Conservation (phyloP, 192 early-diverging fungal genomes). For the Umbelopsis ramanniana region DNA sequence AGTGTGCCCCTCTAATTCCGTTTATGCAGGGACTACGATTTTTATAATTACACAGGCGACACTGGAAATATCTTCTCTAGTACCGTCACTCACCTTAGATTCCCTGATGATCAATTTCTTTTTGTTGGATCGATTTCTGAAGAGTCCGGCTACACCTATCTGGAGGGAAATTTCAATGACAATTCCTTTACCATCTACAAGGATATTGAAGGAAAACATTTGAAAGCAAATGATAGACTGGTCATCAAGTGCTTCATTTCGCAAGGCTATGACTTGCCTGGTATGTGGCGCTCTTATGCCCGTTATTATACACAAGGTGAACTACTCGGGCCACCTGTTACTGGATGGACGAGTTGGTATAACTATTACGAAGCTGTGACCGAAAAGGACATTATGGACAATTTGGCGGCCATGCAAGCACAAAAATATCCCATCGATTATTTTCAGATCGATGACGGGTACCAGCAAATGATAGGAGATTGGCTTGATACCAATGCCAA, state of each 20-base stretch:
- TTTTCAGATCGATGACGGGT: constrained; percentile 59
- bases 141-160: constrained; percentile 49
- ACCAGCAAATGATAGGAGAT: constrained; percentile 48
- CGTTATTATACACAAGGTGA: constrained; percentile 28
- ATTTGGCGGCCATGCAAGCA: constrained; percentile 29
- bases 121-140: constrained; percentile 49
- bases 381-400: constrained; percentile 44
- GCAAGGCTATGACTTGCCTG: constrained; percentile 21
- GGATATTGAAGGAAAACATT: constrained; percentile 50
- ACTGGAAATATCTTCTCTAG: constrained; percentile 50
- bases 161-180: constrained; percentile 39
- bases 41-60: constrained; percentile 46
- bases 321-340: constrained; percentile 27
- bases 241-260: constrained; percentile 20
- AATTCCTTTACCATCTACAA: constrained; percentile 42
- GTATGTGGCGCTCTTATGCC: constrained; percentile 37
- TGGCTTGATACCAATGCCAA: constrained; percentile 46
- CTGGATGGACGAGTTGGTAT: constrained; percentile 55
- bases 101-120: constrained; percentile 25
- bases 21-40: constrained; percentile 39
- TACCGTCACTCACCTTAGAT: constrained; percentile 42
- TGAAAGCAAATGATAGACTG: constrained; percentile 10
- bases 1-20: neutral
- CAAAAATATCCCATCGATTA: constrained; percentile 46
- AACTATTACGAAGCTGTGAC: constrained; percentile 48